These are phyloP conservation scores for Ceratonia siliqua DNA, from an alignment of 306 rosid species.

Conservation along the genomic window DNA sequence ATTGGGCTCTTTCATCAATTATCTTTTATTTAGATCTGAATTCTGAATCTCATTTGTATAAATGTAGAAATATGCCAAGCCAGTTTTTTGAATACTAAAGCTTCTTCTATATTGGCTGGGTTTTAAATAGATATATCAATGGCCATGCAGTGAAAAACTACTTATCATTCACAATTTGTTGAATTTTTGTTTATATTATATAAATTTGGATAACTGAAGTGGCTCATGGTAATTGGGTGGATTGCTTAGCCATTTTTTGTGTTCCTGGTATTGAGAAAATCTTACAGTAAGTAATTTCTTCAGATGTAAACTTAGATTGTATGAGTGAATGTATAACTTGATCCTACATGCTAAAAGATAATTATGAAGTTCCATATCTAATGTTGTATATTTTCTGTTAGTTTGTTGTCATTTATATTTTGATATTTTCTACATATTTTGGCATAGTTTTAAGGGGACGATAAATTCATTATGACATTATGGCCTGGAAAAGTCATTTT, in stretches of 20 bases:
- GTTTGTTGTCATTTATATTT: background rate
- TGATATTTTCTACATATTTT: background rate
- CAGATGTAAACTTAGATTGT: background rate
- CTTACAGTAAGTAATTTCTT: background rate
- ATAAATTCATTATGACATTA: background rate
- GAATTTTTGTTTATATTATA: background rate
- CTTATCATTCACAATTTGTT: background rate
- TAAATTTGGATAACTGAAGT: constrained; percentile 9
- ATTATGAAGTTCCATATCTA: background rate
- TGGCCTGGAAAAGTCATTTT: constrained; percentile 24
- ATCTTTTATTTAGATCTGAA: constrained; percentile 1
- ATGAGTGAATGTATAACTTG: background rate
- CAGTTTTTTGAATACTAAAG: constrained; percentile 15
- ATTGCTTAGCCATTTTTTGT: constrained; percentile 25
- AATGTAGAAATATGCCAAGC: background rate
- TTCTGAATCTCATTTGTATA: constrained; percentile 25
- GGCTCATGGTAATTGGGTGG: constrained; percentile 1
- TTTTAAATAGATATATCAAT: constrained; percentile 22
- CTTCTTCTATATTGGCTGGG: constrained; percentile 7
- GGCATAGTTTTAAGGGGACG: background rate
- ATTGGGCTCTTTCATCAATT: constrained; percentile 16
- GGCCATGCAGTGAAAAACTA: background rate
- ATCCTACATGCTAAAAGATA: background rate
- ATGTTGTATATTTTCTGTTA: background rate
- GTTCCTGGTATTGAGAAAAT: background rate